Evolutionary conservation across 495 filamentous ascomycete species (phyloP).

Genomic region (Cercophora samala): DNA sequence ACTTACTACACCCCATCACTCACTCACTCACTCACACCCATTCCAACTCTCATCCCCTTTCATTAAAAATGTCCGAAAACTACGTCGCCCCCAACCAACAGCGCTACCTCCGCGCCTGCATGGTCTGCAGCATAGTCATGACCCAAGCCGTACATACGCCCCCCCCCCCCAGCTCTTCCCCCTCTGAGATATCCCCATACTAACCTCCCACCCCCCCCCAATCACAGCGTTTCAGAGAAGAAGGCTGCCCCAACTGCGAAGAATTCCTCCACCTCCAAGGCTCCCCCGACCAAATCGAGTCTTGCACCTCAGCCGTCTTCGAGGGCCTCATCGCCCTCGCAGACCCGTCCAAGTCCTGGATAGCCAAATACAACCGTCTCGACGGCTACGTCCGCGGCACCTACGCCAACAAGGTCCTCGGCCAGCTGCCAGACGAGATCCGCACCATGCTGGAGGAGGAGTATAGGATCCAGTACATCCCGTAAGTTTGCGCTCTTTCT

Average conservation of each 20-base stretch:
- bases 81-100: slow-evolving; percentile 65
- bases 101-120: slow-evolving; percentile 89
- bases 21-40: background rate
- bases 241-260: slow-evolving; percentile 97
- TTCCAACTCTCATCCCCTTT: background rate
- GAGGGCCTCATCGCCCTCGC: slow-evolving; percentile 81
- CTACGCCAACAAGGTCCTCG: slow-evolving; percentile 91
- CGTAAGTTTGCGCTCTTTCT: slow-evolving; percentile 42
- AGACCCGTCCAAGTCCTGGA: slow-evolving; percentile 79
- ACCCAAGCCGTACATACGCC: slow-evolving; percentile 58
- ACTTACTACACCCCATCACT: background rate
- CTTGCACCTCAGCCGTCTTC: slow-evolving; percentile 92
- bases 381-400: slow-evolving; percentile 80
- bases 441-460: slow-evolving; percentile 63
- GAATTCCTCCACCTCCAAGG: slow-evolving; percentile 77
- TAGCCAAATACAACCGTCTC: slow-evolving; percentile 90
- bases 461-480: slow-evolving; percentile 65
- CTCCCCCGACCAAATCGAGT: slow-evolving; percentile 73
- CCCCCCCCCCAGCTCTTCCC: slow-evolving; percentile 35
- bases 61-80: slow-evolving; percentile 43
- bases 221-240: slow-evolving; percentile 69
- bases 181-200: slow-evolving; percentile 57
- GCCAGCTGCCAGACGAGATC: slow-evolving; percentile 62
- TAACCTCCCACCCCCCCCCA: slow-evolving; percentile 4
- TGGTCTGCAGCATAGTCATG: slow-evolving; percentile 95